Percentiles rank a stretch among this genome's conserved stretches.
Conservation (phyloP, 306 rosid species). For the Parietaria judaica region DNA sequence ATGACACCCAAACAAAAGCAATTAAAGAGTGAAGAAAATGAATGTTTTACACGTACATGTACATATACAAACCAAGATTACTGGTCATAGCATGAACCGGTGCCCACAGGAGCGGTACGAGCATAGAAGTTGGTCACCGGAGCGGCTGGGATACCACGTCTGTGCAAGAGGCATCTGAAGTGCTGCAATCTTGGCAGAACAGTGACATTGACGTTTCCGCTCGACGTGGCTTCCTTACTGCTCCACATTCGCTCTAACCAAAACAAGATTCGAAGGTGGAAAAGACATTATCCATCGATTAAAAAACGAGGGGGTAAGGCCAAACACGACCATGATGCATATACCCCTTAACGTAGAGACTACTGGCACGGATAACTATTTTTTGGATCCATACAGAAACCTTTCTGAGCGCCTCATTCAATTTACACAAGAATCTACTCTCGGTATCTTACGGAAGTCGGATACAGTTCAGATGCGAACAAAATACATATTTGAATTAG, state of each 20-base stretch:
- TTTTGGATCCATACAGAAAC: background rate
- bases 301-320: background rate
- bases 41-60: background rate
- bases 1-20: background rate
- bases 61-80: conserved; percentile 21
- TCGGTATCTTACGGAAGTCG: background rate
- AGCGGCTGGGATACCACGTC: conserved; percentile 80
- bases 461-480: background rate
- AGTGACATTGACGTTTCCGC: conserved; percentile 26
- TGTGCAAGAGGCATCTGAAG: conserved; percentile 79
- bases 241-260: conserved; percentile 82
- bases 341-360: too few species aligned
- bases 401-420: too few species aligned
- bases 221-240: conserved; percentile 32
- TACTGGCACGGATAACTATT: too few species aligned
- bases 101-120: conserved; percentile 58
- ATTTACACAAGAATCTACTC: too few species aligned
- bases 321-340: background rate
- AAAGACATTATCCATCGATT: conserved; percentile 10
- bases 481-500: background rate
- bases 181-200: conserved; percentile 57
- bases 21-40: background rate
- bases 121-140: conserved; percentile 60
- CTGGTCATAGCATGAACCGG: conserved; percentile 86
- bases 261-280: conserved; percentile 10